A percentile compares a stretch with the other conserved stretches of the same genome.
Evolutionary conservation across 352 stramenopile genomes (phyloP).

Genomic region (Saprolegnia diclina): DNA sequence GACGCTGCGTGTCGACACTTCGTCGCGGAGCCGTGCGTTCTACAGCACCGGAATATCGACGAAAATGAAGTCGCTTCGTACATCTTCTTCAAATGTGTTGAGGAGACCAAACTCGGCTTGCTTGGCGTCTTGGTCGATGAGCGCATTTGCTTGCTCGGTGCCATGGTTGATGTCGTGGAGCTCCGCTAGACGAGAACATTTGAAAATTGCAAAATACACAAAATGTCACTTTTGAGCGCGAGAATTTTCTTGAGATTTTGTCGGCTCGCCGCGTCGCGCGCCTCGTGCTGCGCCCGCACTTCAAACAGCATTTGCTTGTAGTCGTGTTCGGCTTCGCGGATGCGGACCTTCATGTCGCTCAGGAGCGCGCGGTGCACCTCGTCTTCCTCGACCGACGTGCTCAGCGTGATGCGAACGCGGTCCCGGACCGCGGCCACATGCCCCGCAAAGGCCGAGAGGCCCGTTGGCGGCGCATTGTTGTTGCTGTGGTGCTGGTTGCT

Average conservation of each 20-base stretch:
- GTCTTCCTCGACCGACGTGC: constrained; percentile 54
- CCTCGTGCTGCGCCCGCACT: constrained; percentile 38
- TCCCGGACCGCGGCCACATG: constrained; percentile 37
- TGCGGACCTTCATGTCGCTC: constrained; percentile 44
- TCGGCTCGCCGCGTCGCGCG: constrained; percentile 30
- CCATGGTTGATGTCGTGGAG: constrained; percentile 26
- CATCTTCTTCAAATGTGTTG: constrained; percentile 24
- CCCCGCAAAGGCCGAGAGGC: constrained; percentile 37
- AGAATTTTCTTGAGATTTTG: constrained; percentile 37
- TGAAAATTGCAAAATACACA: no score
- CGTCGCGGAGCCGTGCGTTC: constrained; percentile 29
- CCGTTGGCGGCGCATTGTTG: constrained; percentile 34
- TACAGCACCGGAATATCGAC: no score
- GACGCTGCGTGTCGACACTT: constrained; percentile 34
- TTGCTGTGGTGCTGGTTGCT: constrained; percentile 8
- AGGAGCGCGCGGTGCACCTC: constrained; percentile 33
- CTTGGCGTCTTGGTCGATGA: constrained; percentile 27
- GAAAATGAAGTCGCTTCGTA: no score
- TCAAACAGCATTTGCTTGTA: constrained; percentile 56
- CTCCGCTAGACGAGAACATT: constrained; percentile 29
- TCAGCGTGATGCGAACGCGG: constrained; percentile 36
- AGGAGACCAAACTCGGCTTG: constrained; percentile 24
- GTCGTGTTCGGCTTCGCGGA: constrained; percentile 61
- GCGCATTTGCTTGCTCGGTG: constrained; percentile 14
- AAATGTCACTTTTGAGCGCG: constrained; percentile 40